Base-by-base conservation (phyloP, 257 asterid genomes). In the Jasminum sambac region DNA sequence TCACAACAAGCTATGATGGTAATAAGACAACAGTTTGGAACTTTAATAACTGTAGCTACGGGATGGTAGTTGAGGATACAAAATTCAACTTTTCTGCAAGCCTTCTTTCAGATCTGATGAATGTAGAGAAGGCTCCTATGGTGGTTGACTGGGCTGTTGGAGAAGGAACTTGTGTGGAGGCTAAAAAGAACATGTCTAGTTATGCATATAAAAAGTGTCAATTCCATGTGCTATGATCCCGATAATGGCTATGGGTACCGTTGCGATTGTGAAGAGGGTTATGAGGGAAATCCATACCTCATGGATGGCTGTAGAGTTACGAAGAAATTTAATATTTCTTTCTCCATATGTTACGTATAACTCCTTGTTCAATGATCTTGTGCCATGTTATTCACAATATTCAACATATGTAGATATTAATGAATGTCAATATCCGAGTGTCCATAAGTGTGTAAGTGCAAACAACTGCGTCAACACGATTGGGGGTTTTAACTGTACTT, bases 111-210 rank as follows among this genome's bases (percentile, higher is more conserved):
- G 63, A 38, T 46, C 66, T 86, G 42, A 19, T 25, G 63, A 12
- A 43, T 5, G 69, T 23, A 9, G 0, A 2, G 0, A 21, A 11
- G 72, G 64, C 83, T 48, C 83, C 84, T 7, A 43, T 77, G 60
- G 84, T 81, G 36, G 44, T 74, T 5, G 88, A 83, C 48, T 86
- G 89, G 90, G 74, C 72, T 3, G 30, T 85, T 17, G 82, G 82
- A 13, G 36, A 72, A 13, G 71, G 6, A 42, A 64, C 76, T 1
- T 81, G 86, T 60, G 73, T 67, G 66, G 30, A 37, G 8, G 88
- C 81, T 3, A 10, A 25, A 60, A 62, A 0, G 57, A 73, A 81
- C 23, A 5, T 14, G 0, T 57, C 72, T 0, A 64, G n/a, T n/a
- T 86, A 81, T 64, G 87, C 68, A 2, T 83, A 85, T 46, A 64